Percentiles rank a stretch among this genome's conserved stretches.
These are phyloP conservation scores for Mycena sanguinolenta DNA, from an alignment of 768 basidiomycete genomes.

Conservation along the genomic window DNA sequence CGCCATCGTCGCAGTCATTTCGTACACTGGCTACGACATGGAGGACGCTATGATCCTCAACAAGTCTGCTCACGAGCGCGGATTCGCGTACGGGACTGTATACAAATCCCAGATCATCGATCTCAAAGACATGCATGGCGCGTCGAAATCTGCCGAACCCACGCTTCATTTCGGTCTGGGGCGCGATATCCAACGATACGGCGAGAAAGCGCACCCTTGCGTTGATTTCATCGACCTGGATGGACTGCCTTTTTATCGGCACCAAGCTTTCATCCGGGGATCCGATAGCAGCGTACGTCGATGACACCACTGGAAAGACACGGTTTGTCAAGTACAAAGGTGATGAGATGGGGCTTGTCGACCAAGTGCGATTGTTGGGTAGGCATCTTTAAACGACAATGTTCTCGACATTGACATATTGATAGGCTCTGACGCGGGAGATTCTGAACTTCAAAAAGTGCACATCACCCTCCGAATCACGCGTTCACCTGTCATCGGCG, in stretches of 20 bases:
- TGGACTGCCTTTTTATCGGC: slow-evolving; percentile 88
- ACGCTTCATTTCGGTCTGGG: slow-evolving; percentile 93
- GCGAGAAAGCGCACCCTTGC: slow-evolving; percentile 60
- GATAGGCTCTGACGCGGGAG: slow-evolving; percentile 87
- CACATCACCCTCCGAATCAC: slow-evolving; percentile 95
- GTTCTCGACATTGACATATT: slow-evolving; percentile 22
- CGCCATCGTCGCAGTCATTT: slow-evolving; percentile 99
- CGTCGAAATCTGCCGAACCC: slow-evolving; percentile 68
- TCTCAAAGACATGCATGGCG: slow-evolving; percentile 83
- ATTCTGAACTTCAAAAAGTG: slow-evolving; percentile 90
- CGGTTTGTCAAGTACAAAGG: slow-evolving; percentile 96
- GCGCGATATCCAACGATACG: slow-evolving; percentile 72
- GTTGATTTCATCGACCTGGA: slow-evolving; percentile 78
- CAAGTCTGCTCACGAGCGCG: slow-evolving; percentile 98
- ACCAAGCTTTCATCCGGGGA: slow-evolving; percentile 78
- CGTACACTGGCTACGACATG: slow-evolving; percentile 99
- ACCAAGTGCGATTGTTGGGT: slow-evolving; percentile 94
- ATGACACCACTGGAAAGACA: slow-evolving; percentile 87
- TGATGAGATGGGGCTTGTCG: slow-evolving; percentile 90
- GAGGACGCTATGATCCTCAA: slow-evolving; percentile 99
- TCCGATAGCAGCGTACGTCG: slow-evolving; percentile 87
- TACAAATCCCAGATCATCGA: slow-evolving; percentile 96
- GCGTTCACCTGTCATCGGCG: slow-evolving; percentile 96
- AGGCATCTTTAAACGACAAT: slow-evolving; percentile 36
- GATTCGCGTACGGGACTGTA: slow-evolving; percentile 95